Evolutionary conservation across 2,329 filamentous ascomycete species (phyloP).

Genomic region (Chaetomiaceae sp.): DNA sequence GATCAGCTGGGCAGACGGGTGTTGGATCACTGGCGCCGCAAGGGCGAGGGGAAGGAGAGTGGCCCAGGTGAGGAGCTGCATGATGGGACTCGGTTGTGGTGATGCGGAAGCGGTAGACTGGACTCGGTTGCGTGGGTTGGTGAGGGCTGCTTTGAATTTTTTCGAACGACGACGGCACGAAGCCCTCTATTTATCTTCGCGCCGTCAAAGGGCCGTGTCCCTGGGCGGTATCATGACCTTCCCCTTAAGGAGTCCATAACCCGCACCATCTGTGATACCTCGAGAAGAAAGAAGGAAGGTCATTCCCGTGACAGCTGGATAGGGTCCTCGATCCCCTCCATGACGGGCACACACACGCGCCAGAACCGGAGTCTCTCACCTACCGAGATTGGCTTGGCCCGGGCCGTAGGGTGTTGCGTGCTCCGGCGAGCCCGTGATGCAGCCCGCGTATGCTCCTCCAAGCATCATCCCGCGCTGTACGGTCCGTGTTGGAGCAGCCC

Average conservation of each 20-base stretch:
- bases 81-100: not conserved
- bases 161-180: not conserved
- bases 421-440: constrained; percentile 17
- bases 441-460: not conserved
- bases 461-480: not conserved
- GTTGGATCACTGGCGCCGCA: constrained; percentile 35
- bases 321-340: constrained; percentile 1
- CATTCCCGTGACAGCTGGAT: not conserved
- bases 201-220: not conserved
- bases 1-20: constrained; percentile 34
- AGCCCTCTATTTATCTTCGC: constrained; percentile 19
- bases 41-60: constrained; percentile 35
- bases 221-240: constrained; percentile 14
- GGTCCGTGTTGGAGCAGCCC: not conserved
- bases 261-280: constrained; percentile 2
- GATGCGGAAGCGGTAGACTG: not conserved
- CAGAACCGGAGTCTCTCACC: constrained; percentile 8
- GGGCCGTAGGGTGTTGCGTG: constrained; percentile 12
- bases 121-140: not conserved
- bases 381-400: constrained; percentile 19
- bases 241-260: constrained; percentile 13
- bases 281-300: constrained; percentile 18
- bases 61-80: constrained; percentile 30
- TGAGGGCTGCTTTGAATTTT: not conserved
- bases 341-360: constrained; percentile 4